A percentile compares a stretch with the other conserved stretches of the same genome.
Evolutionary conservation across 1,139 yeast species (phyloP).

Genomic region (Pichia sp.): DNA sequence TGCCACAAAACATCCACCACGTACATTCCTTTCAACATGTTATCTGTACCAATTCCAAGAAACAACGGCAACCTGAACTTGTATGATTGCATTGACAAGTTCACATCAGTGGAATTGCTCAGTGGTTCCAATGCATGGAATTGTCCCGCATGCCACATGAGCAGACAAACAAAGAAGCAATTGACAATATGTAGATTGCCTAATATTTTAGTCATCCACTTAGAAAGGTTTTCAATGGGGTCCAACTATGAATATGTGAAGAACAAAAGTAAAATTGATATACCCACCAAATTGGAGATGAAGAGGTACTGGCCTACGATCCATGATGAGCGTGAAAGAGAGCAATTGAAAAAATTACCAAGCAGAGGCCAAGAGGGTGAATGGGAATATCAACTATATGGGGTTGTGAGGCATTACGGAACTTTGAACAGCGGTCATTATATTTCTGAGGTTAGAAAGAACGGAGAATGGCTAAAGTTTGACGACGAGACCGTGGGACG

Average conservation of each 20-base stretch:
- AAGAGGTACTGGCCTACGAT: slow-evolving; percentile 74
- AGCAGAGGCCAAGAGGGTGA: slow-evolving; percentile 65
- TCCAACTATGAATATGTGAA: slow-evolving; percentile 12
- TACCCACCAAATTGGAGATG: slow-evolving; percentile 43
- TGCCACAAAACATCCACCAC: slow-evolving; percentile 84
- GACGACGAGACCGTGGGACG: slow-evolving; percentile 60
- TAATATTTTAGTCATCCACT: slow-evolving; percentile 54
- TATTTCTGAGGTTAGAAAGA: slow-evolving; percentile 57
- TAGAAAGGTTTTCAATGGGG: slow-evolving; percentile 53
- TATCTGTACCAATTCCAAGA: slow-evolving; percentile 63
- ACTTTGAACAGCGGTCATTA: slow-evolving; percentile 69
- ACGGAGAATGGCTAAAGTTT: slow-evolving; percentile 56
- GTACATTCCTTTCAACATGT: slow-evolving; percentile 62
- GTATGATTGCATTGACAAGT: slow-evolving; percentile 59
- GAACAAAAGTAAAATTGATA: slow-evolving; percentile 5
- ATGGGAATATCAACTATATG: slow-evolving; percentile 50
- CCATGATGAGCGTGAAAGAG: slow-evolving; percentile 36
- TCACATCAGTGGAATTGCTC: slow-evolving; percentile 60
- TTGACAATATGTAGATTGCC: slow-evolving; percentile 60
- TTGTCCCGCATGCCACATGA: slow-evolving; percentile 59
- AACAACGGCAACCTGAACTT: slow-evolving; percentile 30
- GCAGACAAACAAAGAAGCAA: slow-evolving; percentile 42
- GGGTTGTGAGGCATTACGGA: slow-evolving; percentile 66
- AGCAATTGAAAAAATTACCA: slow-evolving; percentile 48
- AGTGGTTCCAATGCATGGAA: slow-evolving; percentile 75